Percentiles rank a stretch among this genome's conserved stretches.
Evolutionary conservation across 2,329 filamentous ascomycete genomes (phyloP).

Genomic region (Cryphonectria carpinicola): DNA sequence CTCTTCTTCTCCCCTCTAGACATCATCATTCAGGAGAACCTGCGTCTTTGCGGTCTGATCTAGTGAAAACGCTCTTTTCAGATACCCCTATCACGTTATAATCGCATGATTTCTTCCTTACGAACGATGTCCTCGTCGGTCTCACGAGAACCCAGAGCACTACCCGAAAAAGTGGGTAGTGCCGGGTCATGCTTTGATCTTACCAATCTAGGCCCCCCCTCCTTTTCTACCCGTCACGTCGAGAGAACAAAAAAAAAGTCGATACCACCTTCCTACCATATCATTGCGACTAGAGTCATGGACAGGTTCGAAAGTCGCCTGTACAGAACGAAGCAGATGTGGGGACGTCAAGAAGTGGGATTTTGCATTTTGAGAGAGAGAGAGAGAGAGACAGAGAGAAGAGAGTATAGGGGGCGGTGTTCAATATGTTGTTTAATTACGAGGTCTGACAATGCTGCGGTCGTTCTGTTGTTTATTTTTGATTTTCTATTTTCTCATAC

Average conservation of each 20-base stretch:
- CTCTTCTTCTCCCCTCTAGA: conserved; percentile 56
- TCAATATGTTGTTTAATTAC: conserved; percentile 57
- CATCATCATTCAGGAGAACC: conserved; percentile 99
- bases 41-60: conserved; percentile 95
- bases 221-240: conserved; percentile 20
- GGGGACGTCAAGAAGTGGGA: conserved; percentile 26
- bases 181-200: conserved; percentile 22
- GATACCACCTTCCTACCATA: conserved; percentile 26
- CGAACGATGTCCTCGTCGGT: conserved; percentile 29
- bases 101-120: conserved; percentile 31
- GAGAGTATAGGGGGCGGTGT: conserved; percentile 40
- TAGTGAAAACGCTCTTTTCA: conserved; percentile 43
- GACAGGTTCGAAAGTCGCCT: conserved; percentile 25
- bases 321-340: conserved; percentile 26
- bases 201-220: conserved; percentile 16
- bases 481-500: conserved; percentile 14
- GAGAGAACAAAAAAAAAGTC: conserved; percentile 15
- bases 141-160: conserved; percentile 25
- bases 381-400: too few relatives aligned
- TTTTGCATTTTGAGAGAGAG: conserved; percentile 27
- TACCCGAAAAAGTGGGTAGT: conserved; percentile 20
- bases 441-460: conserved; percentile 30
- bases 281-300: conserved; percentile 23
- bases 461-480: conserved; percentile 19
- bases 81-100: conserved; percentile 31